Evolutionary conservation across 768 basidiomycete species (phyloP), one percentile per base, ranked within the genome.

Genomic region (Kwoniella sp.): DNA sequence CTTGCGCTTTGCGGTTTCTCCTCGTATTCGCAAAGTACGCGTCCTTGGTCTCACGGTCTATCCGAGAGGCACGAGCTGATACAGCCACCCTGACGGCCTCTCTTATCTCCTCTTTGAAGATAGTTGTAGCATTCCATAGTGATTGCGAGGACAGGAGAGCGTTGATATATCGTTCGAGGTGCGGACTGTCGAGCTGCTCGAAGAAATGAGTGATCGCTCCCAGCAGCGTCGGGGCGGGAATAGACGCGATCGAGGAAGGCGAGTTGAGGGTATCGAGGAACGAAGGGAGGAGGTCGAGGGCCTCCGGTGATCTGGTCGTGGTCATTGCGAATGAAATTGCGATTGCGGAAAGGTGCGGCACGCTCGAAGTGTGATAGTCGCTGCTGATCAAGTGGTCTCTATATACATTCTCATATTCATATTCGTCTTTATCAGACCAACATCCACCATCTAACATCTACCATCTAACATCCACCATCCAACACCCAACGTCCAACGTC

Each of bases 151-250:
- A 20, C 0, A 60, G 17, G 2, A 75, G 11, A 15, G 65, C 50
- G 1, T 17, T 9, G 31, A 73, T 28, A 12, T 73, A 64, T 0
- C 38, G 55, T 2, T 13, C 4, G 1, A 73, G 55, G 28, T 67
- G 28, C 4, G 41, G 26, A 0, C 30, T 5, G 9, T 68, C 57
- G 4, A 69, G 48, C 28, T 58, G 61, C 2, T 68, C 59, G 20
- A 76, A 64, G 67, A 64, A 76, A 52, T 76, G 74, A 0, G 70
- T 72, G 64, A 76, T 70, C 0, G 72, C 74, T 7, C 74, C 74
- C 34, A 59, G 53, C 4, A 73, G 34, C 1, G 72, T 73, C 22
- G 66, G 34, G 7, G 41, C 38, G 8, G 74, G 70, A 4, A 76
- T 58, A n/a, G n/a, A n/a, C 2, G 55, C 37, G 22, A 66, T 34